These are phyloP conservation scores for Capsicum pubescens DNA, from an alignment of 257 asterid genomes.

Conservation along the genomic window DNA sequence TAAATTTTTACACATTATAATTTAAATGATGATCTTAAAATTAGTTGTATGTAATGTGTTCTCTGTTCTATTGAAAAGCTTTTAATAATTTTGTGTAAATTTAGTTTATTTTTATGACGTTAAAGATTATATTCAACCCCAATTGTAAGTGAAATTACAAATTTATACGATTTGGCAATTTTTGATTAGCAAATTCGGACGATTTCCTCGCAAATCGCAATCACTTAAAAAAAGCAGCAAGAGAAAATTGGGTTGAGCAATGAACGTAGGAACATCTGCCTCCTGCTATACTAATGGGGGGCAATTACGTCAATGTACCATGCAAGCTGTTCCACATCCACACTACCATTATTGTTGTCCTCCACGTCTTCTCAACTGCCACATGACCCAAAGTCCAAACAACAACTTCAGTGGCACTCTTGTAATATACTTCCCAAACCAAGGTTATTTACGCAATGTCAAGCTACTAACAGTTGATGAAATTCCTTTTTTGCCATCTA, in stretches of 20 bases:
- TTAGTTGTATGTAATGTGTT: too few species aligned
- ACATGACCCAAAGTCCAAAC: background rate
- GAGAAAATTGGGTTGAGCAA: background rate
- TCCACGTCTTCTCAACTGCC: background rate
- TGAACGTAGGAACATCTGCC: background rate
- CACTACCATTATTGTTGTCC: background rate
- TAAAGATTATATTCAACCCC: too few species aligned
- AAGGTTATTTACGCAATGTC: background rate
- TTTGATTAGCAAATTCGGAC: too few species aligned
- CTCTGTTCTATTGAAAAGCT: too few species aligned
- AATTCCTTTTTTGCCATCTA: constrained; percentile 15
- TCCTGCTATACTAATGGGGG: background rate
- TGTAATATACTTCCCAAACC: background rate
- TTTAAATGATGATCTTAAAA: too few species aligned
- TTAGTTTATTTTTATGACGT: too few species aligned
- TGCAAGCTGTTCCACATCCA: constrained; percentile 17
- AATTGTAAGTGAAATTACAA: too few species aligned
- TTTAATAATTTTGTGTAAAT: too few species aligned
- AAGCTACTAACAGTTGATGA: background rate
- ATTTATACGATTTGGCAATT: background rate
- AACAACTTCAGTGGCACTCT: background rate
- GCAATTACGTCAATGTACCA: constrained; percentile 10
- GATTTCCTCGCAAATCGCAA: too few species aligned
- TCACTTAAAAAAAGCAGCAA: too few species aligned
- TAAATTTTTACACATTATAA: too few species aligned